Conservation (phyloP, 2,329 filamentous ascomycete genomes). For the Geosmithia putterillii region DNA sequence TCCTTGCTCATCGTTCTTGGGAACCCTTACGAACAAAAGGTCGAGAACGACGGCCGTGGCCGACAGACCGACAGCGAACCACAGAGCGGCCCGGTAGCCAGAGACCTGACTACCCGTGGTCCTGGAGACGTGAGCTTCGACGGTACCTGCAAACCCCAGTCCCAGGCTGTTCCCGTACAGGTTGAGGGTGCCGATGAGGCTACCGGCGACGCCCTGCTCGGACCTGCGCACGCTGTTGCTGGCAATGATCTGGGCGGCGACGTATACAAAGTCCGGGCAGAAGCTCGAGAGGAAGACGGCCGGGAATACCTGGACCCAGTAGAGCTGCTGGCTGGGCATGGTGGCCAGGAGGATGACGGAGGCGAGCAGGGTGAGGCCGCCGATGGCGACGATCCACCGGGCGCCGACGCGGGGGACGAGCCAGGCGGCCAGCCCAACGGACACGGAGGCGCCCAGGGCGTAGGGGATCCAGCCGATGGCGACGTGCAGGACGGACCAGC, state of each 20-base stretch:
- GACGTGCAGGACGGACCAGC: conserved; percentile 24
- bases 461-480: conserved; percentile 25
- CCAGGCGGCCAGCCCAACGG: conserved; percentile 28
- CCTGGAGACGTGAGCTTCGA: conserved; percentile 15
- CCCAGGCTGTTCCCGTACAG: conserved; percentile 18
- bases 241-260: conserved; percentile 38
- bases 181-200: conserved; percentile 28
- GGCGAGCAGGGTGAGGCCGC: conserved; percentile 14
- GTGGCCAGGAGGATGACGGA: conserved; percentile 18
- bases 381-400: conserved; percentile 33
- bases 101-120: conserved; percentile 7
- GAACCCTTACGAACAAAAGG: conserved; percentile 23
- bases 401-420: conserved; percentile 31
- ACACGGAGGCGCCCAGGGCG: conserved; percentile 20
- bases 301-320: conserved; percentile 25
- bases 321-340: conserved; percentile 29
- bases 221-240: conserved; percentile 34
- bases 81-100: conserved; percentile 25
- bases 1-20: conserved; percentile 23
- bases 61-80: conserved; percentile 24
- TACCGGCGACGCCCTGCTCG: conserved; percentile 37
- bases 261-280: conserved; percentile 36
- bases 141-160: conserved; percentile 18
- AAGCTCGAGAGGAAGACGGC: conserved; percentile 17
- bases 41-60: conserved; percentile 18